phyloP scores from a whole-genome alignment of 305 asterid species.

The Nicotiana rustica region DNA sequence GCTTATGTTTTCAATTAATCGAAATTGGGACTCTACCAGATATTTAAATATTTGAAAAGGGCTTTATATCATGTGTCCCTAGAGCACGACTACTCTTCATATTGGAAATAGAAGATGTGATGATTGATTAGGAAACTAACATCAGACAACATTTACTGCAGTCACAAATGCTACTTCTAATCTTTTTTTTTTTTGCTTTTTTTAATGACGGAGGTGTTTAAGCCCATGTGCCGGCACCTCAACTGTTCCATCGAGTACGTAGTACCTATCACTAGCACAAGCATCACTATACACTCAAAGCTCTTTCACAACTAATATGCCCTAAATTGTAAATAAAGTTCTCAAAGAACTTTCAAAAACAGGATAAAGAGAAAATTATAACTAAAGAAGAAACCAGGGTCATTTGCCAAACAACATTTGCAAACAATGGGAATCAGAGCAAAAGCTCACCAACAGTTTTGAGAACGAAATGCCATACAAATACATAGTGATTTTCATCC shows the following conservation, averaged over 20 bases:
- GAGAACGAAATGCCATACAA: background rate
- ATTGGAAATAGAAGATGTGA: background rate
- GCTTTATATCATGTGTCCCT: background rate
- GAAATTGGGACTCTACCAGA: background rate
- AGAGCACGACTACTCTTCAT: background rate
- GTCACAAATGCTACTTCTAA: background rate
- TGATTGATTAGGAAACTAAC: background rate
- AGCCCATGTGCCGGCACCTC: background rate
- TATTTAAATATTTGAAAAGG: slow-evolving; percentile 1
- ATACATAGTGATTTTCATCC: background rate
- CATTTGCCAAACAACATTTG: background rate
- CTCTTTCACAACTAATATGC: background rate
- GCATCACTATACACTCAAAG: slow-evolving; percentile 5
- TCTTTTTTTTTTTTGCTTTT: background rate
- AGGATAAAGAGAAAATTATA: background rate
- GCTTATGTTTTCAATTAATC: background rate
- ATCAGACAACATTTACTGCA: background rate
- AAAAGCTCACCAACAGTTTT: background rate
- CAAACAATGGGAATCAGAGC: background rate
- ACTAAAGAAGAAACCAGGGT: slow-evolving; percentile 6
- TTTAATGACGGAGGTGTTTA: background rate
- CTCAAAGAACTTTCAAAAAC: background rate
- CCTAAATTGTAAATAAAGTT: background rate
- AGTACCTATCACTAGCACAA: background rate
- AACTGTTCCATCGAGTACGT: background rate